Evolutionary conservation across 192 early-diverging fungal species (phyloP).

Genomic region (Entophlyctis luteolus): DNA sequence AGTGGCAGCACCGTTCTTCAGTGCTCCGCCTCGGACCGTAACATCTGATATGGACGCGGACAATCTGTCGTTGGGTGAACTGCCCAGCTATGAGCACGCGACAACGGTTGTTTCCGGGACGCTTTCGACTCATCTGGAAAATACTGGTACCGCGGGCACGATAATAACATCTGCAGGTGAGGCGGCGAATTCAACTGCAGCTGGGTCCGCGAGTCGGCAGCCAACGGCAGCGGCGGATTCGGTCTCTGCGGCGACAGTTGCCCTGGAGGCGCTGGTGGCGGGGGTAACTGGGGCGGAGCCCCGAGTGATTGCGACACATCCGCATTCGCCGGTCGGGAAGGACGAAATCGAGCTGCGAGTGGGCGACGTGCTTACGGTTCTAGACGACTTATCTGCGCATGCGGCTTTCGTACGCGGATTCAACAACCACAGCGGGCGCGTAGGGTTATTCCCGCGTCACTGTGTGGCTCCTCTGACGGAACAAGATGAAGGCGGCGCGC

Average conservation of each 20-base stretch:
- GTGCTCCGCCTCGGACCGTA: constrained; percentile 14
- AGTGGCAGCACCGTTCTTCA: constrained; percentile 3
- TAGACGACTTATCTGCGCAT: background rate
- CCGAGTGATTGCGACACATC: background rate
- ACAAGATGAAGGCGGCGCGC: background rate
- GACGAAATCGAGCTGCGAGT: constrained; percentile 30
- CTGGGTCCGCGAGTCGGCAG: background rate
- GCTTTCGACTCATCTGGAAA: background rate
- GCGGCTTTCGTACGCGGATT: constrained; percentile 9
- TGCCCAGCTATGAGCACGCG: constrained; percentile 12
- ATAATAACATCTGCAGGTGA: background rate
- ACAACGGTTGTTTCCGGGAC: background rate
- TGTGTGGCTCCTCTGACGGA: background rate
- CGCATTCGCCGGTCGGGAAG: constrained; percentile 25
- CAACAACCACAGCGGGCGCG: constrained; percentile 24
- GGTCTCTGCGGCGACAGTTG: background rate
- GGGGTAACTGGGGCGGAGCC: background rate
- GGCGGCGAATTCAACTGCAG: background rate
- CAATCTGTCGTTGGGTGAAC: background rate
- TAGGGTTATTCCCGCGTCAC: constrained; percentile 24
- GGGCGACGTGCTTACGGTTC: background rate
- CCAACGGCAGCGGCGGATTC: background rate
- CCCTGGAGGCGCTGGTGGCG: background rate
- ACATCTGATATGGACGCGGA: background rate
- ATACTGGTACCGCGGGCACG: background rate